Evolutionary conservation across 2,329 filamentous ascomycete species (phyloP), one percentile per base, ranked within the genome.

Genomic region (Fusarium napiforme): DNA sequence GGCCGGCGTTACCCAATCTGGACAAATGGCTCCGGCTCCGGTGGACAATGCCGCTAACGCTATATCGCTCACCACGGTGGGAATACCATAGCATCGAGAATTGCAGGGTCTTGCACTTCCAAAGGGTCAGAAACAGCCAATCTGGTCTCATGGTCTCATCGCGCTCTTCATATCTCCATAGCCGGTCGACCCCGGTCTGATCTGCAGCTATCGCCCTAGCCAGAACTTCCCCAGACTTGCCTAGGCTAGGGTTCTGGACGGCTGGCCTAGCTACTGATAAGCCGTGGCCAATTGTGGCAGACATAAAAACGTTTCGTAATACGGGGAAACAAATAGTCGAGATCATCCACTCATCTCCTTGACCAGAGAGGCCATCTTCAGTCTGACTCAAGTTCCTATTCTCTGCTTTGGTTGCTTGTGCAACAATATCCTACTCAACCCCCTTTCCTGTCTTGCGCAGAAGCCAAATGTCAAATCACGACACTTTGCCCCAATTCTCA

Each of bases 101-200:
- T 19, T 42, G 5, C 10, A 56, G n/a, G 30, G 36, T 14, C n/a
- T 6, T 12, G 1, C 11, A 4, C 26, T n/a, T 34, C 9, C 14
- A 19, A 21, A 5, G 16, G 14, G 4, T 34, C 12, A 26, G 18
- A 28, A 18, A 34, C 26, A 53, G 34, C 26, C 21, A 53, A 34
- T 53, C 26, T 28, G 2, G 19, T 6, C 36, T 52, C 26, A 1
- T 19, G 2, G 26, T 6, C 36, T 52, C 32, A 1, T 19, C 3
- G 28, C 16, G 19, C 49, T 34, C 3, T 11, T 60, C 9, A 32
- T 12, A 53, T 42, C 36, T 53, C 16, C 58, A 53, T 18, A 53
- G 46, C 36, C 58, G 46, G 58, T 60, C 58, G 28, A 60, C 59
- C 59, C 37, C 37, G 49, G 59, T 56, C 59, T 61, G 47, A 56